Evolutionary conservation across 164 flowering plant species (phyloP), one percentile per base, ranked within the genome.

Genomic region (Saururus chinensis): DNA sequence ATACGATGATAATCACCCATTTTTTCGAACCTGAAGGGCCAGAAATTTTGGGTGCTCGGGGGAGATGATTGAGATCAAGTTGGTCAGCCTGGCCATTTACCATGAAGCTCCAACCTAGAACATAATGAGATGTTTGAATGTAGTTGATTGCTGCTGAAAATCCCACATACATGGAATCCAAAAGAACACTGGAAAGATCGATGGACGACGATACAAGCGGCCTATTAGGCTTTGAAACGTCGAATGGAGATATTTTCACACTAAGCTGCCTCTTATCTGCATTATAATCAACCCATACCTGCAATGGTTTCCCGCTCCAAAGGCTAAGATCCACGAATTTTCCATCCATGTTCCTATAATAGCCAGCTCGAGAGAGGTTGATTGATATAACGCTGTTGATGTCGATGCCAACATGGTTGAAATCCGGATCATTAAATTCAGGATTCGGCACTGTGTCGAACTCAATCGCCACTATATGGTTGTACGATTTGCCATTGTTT

Each of bases 321-420:
- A 86, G 77, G 60, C 58, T 67, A 14, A 86, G 51, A 19, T 57
- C 49, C 13, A 63, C 49, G 35, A 49, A 60, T 0, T 65, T 61
- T 0, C 56, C 45, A 60, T 67, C 66, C 30, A 53, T 10, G 19
- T 40, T 16, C 1, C 21, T 20, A 16, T 19, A 54, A 35, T 56
- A 1, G 0, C 66, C 70, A 3, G 85, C 86, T 4, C 75, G 37
- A 22, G 60, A 76, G 13, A 91, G 83, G 4, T 51, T 61, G 57
- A 74, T 77, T 0, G 96, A 89, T 1, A 4, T 40, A 68, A 90
- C 6, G 59, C 81, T 75, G 49, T 86, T 78, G 55, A 90, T 56
- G 48, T 90, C 80, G 21, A 90, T 67, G 4, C 97, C 95, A 6
- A 89, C 76, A 71, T 89, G 97, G 64, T 89, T 84, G 64, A 79